A percentile compares a stretch with the other conserved stretches of the same genome.
phyloP scores from a whole-genome alignment of 257 asterid genomes.

The Scutellaria galericulata region DNA sequence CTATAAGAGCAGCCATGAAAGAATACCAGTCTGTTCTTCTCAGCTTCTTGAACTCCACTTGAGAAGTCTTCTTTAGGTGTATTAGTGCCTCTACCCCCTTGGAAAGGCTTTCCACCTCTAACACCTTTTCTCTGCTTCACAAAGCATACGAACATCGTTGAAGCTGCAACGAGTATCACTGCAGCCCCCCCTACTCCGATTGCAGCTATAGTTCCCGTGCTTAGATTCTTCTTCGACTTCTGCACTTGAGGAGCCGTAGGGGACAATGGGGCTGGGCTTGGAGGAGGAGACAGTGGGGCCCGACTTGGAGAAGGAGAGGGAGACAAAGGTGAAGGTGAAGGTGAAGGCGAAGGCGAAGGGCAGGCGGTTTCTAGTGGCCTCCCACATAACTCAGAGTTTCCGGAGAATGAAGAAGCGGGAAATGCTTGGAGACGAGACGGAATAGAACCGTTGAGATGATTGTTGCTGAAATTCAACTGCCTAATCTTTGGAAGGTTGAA shows the following conservation, averaged over 20 bases:
- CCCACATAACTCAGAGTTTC: constrained; percentile 74
- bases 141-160: constrained; percentile 39
- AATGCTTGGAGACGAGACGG: constrained; percentile 60
- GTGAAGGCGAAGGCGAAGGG: constrained; percentile 56
- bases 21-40: constrained; percentile 68
- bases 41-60: constrained; percentile 69
- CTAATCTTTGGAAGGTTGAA: constrained; percentile 56
- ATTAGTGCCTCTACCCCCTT: constrained; percentile 34
- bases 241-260: constrained; percentile 39
- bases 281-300: not conserved
- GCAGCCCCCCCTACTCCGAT: constrained; percentile 55
- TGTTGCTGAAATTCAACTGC: constrained; percentile 62
- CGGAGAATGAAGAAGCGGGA: constrained; percentile 66
- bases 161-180: constrained; percentile 38
- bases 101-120: constrained; percentile 35
- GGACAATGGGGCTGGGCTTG: not conserved
- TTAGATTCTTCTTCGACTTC: constrained; percentile 48
- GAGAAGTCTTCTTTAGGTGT: constrained; percentile 57
- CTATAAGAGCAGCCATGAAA: constrained; percentile 48
- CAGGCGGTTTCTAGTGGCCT: constrained; percentile 54
- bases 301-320: constrained; percentile 32
- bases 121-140: constrained; percentile 42
- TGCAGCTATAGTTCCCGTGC: constrained; percentile 53
- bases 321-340: constrained; percentile 37
- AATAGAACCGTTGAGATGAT: constrained; percentile 64